phyloP scores from a whole-genome alignment of 805 yeast species.

The Saccharomyces paradoxus region DNA sequence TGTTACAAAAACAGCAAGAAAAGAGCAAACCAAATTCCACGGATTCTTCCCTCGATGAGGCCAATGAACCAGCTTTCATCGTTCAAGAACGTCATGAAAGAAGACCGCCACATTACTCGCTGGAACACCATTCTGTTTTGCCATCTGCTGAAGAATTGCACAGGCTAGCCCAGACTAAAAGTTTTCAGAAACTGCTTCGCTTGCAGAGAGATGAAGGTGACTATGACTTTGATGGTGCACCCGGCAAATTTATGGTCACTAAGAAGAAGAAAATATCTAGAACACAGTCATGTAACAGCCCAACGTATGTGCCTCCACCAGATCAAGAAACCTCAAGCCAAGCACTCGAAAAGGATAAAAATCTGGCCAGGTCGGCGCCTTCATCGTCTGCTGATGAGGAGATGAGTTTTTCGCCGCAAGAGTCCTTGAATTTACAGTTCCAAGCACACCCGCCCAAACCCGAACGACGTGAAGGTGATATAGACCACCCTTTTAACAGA shows the following conservation, averaged over 20 bases:
- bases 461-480: not conserved
- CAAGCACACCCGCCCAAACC: not conserved
- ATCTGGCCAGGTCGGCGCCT: not conserved
- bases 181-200: not conserved
- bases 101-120: not conserved
- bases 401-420: not conserved
- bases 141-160: not conserved
- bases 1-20: conserved; percentile 50
- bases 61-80: conserved; percentile 66
- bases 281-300: not conserved
- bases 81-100: conserved; percentile 53
- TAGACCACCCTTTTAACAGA: conserved; percentile 16
- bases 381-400: not conserved
- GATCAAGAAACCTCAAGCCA: not conserved
- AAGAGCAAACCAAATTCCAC: conserved; percentile 11
- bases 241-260: not conserved
- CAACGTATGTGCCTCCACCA: not conserved
- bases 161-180: not conserved
- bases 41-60: conserved; percentile 23
- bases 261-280: not conserved
- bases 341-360: not conserved
- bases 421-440: not conserved
- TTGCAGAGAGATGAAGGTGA: not conserved
- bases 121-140: not conserved
- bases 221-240: not conserved